These are phyloP conservation scores for Cinnamomum chago DNA, from an alignment of 164 flowering plant genomes.

Conservation along the genomic window DNA sequence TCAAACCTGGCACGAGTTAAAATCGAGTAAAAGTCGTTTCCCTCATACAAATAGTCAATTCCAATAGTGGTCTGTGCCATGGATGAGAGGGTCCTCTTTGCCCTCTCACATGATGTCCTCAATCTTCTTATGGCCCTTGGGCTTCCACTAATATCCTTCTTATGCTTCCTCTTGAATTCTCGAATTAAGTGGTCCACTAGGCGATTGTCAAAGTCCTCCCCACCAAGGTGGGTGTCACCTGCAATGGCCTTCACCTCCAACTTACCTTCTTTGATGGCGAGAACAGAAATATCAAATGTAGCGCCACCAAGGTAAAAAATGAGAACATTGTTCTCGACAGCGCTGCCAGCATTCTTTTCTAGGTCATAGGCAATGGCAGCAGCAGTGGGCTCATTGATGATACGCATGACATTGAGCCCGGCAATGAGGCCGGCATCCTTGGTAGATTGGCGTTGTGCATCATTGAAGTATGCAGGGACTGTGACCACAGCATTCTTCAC, in stretches of 20 bases:
- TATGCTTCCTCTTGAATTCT: constrained; percentile 51
- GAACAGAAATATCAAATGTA: constrained; percentile 9
- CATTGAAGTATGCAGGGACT: constrained; percentile 12
- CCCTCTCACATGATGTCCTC: constrained; percentile 54
- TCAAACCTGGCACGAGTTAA: constrained; percentile 55
- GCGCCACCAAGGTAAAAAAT: constrained; percentile 10
- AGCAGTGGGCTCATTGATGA: constrained; percentile 10
- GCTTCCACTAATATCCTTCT: constrained; percentile 44
- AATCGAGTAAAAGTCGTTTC: constrained; percentile 45
- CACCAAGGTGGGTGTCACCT: constrained; percentile 41
- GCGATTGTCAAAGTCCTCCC: constrained; percentile 64
- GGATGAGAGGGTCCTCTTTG: constrained; percentile 52
- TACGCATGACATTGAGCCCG: constrained; percentile 11
- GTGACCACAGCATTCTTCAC: constrained; percentile 18
- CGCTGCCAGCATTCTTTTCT: neutral
- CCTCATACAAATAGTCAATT: constrained; percentile 50
- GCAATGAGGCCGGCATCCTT: constrained; percentile 15
- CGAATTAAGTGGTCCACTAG: constrained; percentile 44
- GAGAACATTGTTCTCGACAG: constrained; percentile 5
- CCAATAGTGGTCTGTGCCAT: constrained; percentile 47
- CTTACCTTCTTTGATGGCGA: neutral
- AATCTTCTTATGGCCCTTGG: constrained; percentile 47
- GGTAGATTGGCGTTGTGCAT: constrained; percentile 14
- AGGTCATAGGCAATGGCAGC: constrained; percentile 10
- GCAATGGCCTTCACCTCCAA: constrained; percentile 5